phyloP scores from a whole-genome alignment of 768 basidiomycete species.

The Suillus spraguei region DNA sequence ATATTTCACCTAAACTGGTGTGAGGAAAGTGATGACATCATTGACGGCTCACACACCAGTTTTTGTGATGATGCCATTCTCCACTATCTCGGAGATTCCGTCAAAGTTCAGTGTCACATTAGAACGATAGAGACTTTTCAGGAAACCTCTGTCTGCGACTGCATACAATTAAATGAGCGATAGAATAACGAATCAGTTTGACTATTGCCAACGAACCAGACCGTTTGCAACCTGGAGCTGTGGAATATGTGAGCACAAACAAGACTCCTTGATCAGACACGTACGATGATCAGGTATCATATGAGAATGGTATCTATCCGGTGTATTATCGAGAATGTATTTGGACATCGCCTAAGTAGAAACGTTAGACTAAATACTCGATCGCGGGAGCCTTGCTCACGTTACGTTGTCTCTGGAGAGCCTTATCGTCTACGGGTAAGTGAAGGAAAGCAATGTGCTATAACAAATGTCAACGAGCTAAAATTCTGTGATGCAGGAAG shows the following conservation, averaged over 20 bases:
- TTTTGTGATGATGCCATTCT: slow-evolving; percentile 26
- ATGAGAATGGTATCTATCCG: slow-evolving; percentile 47
- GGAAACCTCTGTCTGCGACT: slow-evolving; percentile 31
- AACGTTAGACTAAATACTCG: slow-evolving; percentile 1
- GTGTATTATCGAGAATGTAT: slow-evolving; percentile 52
- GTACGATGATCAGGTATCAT: slow-evolving; percentile 57
- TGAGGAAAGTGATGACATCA: neutral
- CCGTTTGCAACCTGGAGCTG: slow-evolving; percentile 66
- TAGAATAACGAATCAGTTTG: neutral
- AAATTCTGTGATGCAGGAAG: neutral
- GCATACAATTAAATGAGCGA: neutral
- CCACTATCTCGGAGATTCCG: slow-evolving; percentile 20
- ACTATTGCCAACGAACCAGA: slow-evolving; percentile 19
- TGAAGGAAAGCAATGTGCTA: slow-evolving; percentile 23
- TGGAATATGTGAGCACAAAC: neutral
- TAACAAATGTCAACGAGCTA: neutral
- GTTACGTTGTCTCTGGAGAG: slow-evolving; percentile 16
- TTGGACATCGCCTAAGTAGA: slow-evolving; percentile 37
- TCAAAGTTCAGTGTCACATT: slow-evolving; percentile 29
- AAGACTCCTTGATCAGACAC: slow-evolving; percentile 19
- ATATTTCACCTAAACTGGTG: slow-evolving; percentile 22
- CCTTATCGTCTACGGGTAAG: slow-evolving; percentile 10
- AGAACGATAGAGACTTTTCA: slow-evolving; percentile 22
- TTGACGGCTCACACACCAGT: slow-evolving; percentile 18
- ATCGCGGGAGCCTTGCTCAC: slow-evolving; percentile 5